Base-by-base conservation (phyloP, 2,329 filamentous ascomycete species). In the Aspergillus sp. region DNA sequence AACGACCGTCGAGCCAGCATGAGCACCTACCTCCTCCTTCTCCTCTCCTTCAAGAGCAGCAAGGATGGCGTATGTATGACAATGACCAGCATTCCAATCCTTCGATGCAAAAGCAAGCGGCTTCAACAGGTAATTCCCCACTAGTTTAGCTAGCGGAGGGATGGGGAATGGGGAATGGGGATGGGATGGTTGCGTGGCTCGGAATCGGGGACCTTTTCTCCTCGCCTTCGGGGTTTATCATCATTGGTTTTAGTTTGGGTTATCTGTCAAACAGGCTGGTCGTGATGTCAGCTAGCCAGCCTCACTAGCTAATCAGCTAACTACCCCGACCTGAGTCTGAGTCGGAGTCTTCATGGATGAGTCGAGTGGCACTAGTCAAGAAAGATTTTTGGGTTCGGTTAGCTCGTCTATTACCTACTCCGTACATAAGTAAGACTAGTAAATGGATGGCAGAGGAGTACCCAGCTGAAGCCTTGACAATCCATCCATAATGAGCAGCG, bases 281-380 rank as follows among this genome's bases (percentile, higher is more conserved):
- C 23, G 47, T 32, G 47, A 50, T 50, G 47, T 50, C 47, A 50
- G 47, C 47, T n/a, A 32, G 47, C 25, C 44, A 44, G 47, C 47
- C 47, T 50, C 47, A 50, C 47, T 50, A 23, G 21, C 21, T 23
- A 27, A 27, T 27, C 25, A 27, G 25, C 25, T 27, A 36, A 13
- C 11, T 36, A 36, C 32, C 11, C n/a, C 17, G 8, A 44, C 41
- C 19, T 21, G 19, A 21, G 41, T 36, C 32, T 36, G 32, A 36
- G 11, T 36, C 32, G 11, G 32, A 13, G 10, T 36, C 32, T 36
- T 44, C 17, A 19, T 42, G 39, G 39, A 17, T 19, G 10, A 21
- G 41, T 44, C 17, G 17, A 19, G 41, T 44, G 41, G 41, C 41
- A 44, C 41, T 44, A 44, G 41, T 44, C 19, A 42, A 19, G 39